Base-by-base conservation (phyloP, 148 eudicot species). In the Diospyros kaki region DNA sequence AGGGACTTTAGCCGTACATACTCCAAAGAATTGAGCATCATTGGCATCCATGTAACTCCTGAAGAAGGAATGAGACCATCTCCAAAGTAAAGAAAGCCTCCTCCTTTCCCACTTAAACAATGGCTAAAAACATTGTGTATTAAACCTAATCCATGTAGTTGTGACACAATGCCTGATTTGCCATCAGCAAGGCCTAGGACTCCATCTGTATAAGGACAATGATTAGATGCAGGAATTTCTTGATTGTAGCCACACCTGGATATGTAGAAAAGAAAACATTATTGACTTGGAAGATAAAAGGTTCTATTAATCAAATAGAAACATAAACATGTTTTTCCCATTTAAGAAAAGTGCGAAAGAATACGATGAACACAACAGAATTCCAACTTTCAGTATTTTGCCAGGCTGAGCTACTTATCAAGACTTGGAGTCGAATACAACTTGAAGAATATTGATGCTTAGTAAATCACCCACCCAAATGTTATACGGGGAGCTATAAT, bases 221-320 rank as follows among this genome's bases (percentile, higher is more conserved):
- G 79, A 56, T 73, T 71, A 52, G 90, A 72, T 65, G 74, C 55
- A 6, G 82, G 80, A 70, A 95, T 76, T 76, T 85, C 90, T 84
- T 95, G 97, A 81, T 91, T 82, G 85, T 92, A 95, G 45, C 99
- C 99, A 74, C 99, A 95, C 55, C 99, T 94, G 82, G 66, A 71
- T 28, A 53, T 52, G 52, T 2, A 55, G 51, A 28, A 82, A 68
- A 44, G 81, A 79, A n/a, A 54, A n/a, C 6, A 18, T 45, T 1
- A 39, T 65, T 66, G 17, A 56, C 41, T n/a, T 43, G 68, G 69
- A 58, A 62, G 50, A 70, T 3, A 15, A 13, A 68, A 56, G 13
- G 5, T 58, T 6, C 46, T 71, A 5, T 13, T 6, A 4, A 51
- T 43, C n/a, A 58, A 52, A 69, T 41, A 15, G 12, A 10, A 63